Conservation (phyloP, 2,329 filamentous ascomycete species). For the Penicillium verrucosum region DNA sequence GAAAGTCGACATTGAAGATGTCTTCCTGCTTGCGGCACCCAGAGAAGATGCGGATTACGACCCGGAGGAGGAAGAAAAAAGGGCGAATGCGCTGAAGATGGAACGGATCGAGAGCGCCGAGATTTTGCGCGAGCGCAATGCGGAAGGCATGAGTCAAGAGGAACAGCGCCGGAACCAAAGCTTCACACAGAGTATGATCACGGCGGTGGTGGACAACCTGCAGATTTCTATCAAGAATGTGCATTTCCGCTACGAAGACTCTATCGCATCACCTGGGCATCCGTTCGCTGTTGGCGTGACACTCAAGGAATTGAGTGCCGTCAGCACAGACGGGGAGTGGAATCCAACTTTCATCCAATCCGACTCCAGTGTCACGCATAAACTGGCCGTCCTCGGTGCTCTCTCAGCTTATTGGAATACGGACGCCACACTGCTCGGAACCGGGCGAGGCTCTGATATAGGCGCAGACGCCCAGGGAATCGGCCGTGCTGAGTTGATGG, state of each 20-base stretch:
- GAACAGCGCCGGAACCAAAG: slow-evolving; percentile 98
- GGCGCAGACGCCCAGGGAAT: slow-evolving; percentile 58
- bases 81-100: slow-evolving; percentile 92
- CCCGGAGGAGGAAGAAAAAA: slow-evolving; percentile 82
- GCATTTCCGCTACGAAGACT: slow-evolving; percentile 96
- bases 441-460: slow-evolving; percentile 68
- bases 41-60: slow-evolving; percentile 95
- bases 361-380: slow-evolving; percentile 78
- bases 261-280: slow-evolving; percentile 89
- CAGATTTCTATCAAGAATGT: slow-evolving; percentile 98
- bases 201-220: slow-evolving; percentile 96
- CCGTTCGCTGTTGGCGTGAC: slow-evolving; percentile 92
- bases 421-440: slow-evolving; percentile 77
- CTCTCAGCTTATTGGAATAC: slow-evolving; percentile 98
- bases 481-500: slow-evolving; percentile 70
- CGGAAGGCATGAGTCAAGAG: slow-evolving; percentile 89
- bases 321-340: slow-evolving; percentile 95
- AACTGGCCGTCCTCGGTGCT: slow-evolving; percentile 84
- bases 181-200: slow-evolving; percentile 90
- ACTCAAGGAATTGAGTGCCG: slow-evolving; percentile 91
- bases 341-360: slow-evolving; percentile 93
- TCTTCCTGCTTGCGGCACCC: slow-evolving; percentile 89
- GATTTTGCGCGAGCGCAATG: slow-evolving; percentile 83
- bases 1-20: slow-evolving; percentile 92
- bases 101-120: slow-evolving; percentile 97